Evolutionary conservation across 306 rosid genomes (phyloP), one percentile per base, ranked within the genome.

Genomic region (Alnus rubra): DNA sequence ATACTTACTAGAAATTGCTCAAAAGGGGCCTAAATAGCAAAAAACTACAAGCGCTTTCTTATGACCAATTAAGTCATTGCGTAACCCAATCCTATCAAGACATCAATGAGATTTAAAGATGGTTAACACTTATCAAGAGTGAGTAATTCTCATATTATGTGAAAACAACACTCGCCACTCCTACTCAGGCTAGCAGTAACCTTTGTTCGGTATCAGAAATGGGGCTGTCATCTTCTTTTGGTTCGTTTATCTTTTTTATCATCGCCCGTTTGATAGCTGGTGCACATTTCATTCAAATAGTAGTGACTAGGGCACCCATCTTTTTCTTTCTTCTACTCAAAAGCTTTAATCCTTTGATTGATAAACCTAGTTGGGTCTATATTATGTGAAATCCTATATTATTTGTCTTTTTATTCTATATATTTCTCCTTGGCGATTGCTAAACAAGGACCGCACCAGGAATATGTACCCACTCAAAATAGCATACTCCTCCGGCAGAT

Each of bases 131-230:
- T 23, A 23, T 23, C 28, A 23, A 23, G 28, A 23, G 28, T 23
- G 28, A 23, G 28, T 23, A 23, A 23, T 23, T 23, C 28, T 23
- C 28, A 23, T 23, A 23, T 23, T 23, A 23, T 23, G 28, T 23
- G 28, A 58, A 23, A 23, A 9, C 64, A 3, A 1, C 64, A 23
- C 10, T 23, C 14, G 50, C 50, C 30, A 16, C 30, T 31, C 18
- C 19, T 53, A 3, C 58, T 2, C 7, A 15, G 19, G 58, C 3
- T 13, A 51, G 55, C n/a, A 11, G 55, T 51, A 2, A 51, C 55
- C 16, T 4, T 78, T 75, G 54, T 45, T 53, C 59, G 71, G 55
- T 30, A 30, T 37, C 9, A 18, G 33, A 64, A 63, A 64, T 73
- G 39, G 30, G 37, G 42, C 5, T 63, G 50, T 62, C 74, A 23